Percentiles rank a stretch among this genome's conserved stretches.
Evolutionary conservation across 768 basidiomycete genomes (phyloP).

Genomic region (Tulasnella sp.): DNA sequence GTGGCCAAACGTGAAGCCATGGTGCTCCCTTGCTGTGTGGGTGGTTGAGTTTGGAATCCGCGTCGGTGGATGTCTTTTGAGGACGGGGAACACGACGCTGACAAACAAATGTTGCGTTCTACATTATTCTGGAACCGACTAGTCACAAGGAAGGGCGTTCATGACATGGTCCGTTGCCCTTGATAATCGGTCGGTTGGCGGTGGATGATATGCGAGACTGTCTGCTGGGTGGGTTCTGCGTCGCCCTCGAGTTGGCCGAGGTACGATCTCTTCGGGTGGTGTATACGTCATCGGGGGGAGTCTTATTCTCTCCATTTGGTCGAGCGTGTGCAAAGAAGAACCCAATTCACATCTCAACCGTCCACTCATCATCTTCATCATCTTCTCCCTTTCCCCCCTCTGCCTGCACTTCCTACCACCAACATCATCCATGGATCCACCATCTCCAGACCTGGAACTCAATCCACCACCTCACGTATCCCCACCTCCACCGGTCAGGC

Average conservation of each 20-base stretch:
- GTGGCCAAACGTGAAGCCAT: conserved; percentile 59
- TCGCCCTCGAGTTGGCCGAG: background rate
- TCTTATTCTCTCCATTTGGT: conserved; percentile 2
- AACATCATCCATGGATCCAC: conserved; percentile 21
- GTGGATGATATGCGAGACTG: background rate
- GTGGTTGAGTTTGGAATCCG: background rate
- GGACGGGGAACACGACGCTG: background rate
- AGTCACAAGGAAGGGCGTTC: background rate
- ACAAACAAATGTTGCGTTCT: background rate
- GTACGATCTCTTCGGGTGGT: background rate
- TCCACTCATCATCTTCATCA: conserved; percentile 12
- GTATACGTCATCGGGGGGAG: conserved; percentile 13
- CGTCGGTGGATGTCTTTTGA: background rate
- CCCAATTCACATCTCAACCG: conserved; percentile 16
- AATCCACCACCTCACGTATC: conserved; percentile 31
- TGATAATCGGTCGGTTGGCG: background rate
- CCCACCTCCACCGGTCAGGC: conserved; percentile 29
- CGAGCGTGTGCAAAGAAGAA: conserved; percentile 10
- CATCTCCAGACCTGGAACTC: conserved; percentile 18
- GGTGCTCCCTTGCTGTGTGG: background rate
- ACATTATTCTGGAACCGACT: conserved; percentile 6
- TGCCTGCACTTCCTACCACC: background rate
- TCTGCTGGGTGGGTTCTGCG: background rate
- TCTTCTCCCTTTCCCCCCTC: conserved; percentile 5
- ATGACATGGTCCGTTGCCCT: too few species aligned